Evolutionary conservation across 2,329 filamentous ascomycete species (phyloP).

Genomic region (Colletotrichum sp.): DNA sequence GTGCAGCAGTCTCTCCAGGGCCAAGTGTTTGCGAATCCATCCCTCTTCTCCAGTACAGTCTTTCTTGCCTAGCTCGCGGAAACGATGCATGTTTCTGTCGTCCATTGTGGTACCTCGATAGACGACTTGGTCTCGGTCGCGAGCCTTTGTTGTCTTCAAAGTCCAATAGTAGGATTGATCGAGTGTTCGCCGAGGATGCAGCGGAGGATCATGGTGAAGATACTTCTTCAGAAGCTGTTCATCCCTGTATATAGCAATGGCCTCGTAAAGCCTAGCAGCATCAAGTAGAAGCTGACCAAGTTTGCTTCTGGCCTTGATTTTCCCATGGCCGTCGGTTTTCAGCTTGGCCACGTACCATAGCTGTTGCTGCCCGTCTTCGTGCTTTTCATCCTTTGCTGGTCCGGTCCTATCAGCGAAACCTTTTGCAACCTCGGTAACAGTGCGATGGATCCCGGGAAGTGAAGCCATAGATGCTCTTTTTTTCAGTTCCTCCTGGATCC

Average conservation of each 20-base stretch:
- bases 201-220: constrained; percentile 35
- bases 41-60: neutral
- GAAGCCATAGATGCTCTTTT: no score
- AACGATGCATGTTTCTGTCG: constrained; percentile 24
- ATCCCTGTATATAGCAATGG: constrained; percentile 39
- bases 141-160: constrained; percentile 38
- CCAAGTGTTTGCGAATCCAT: no score
- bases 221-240: constrained; percentile 36
- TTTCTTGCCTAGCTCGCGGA: neutral
- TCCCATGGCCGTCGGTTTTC: neutral
- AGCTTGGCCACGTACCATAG: constrained; percentile 23
- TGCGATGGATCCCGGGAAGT: no score
- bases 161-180: constrained; percentile 52
- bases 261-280: constrained; percentile 38
- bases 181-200: constrained; percentile 49
- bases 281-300: constrained; percentile 36
- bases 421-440: neutral
- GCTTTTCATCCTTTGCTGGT: neutral
- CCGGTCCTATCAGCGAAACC: neutral
- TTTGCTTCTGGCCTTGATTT: neutral
- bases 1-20: no score
- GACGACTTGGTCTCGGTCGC: constrained; percentile 49
- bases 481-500: no score
- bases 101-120: constrained; percentile 39
- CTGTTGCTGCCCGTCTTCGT: neutral